These are phyloP conservation scores for Myxozyma neglecta DNA, from an alignment of 805 yeast species.

Conservation along the genomic window DNA sequence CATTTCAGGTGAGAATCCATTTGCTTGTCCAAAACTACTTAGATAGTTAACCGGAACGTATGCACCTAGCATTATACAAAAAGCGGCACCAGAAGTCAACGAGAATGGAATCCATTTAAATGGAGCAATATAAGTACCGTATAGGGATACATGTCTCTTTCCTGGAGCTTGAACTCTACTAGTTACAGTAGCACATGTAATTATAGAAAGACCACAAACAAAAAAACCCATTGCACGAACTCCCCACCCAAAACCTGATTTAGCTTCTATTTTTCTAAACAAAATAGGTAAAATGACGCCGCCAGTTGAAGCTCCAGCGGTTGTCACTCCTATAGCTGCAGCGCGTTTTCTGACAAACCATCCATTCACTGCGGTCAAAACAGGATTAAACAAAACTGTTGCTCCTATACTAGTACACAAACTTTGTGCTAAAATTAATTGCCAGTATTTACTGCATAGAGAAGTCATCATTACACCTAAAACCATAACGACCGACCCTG, in stretches of 20 bases:
- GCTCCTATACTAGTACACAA: conserved; percentile 50
- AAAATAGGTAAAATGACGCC: conserved; percentile 51
- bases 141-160: background rate
- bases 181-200: conserved; percentile 34
- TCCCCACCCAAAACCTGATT: conserved; percentile 56
- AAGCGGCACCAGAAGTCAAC: conserved; percentile 32
- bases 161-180: conserved; percentile 33
- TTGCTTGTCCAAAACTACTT: conserved; percentile 35
- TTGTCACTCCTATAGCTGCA: conserved; percentile 49
- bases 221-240: conserved; percentile 51
- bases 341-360: conserved; percentile 49
- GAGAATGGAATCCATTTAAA: conserved; percentile 36
- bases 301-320: conserved; percentile 54
- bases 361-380: conserved; percentile 48
- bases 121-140: conserved; percentile 25
- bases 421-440: conserved; percentile 56
- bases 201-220: conserved; percentile 37
- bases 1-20: conserved; percentile 30
- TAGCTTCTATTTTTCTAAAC: conserved; percentile 44
- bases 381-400: conserved; percentile 46
- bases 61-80: conserved; percentile 36
- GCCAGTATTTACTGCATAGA: conserved; percentile 47
- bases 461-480: conserved; percentile 40
- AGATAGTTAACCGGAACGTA: conserved; percentile 40
- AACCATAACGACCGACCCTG: conserved; percentile 32